Evolutionary conservation across 2,329 filamentous ascomycete genomes (phyloP), one percentile per base, ranked within the genome.

Genomic region (Tolypocladium tundrense): DNA sequence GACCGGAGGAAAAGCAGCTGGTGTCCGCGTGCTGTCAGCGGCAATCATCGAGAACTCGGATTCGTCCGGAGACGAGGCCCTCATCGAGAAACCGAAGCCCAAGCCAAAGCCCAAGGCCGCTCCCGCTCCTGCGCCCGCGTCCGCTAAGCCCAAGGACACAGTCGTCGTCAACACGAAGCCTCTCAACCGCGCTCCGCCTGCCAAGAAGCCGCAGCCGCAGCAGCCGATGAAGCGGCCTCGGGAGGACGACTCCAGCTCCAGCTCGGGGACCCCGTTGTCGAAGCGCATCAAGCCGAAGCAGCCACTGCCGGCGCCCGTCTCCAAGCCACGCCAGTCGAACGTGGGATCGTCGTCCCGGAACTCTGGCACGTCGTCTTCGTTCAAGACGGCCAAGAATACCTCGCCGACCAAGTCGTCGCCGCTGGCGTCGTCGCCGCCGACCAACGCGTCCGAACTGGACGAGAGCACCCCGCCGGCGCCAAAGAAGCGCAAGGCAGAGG

Each of bases 401-500:
- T 85, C 82, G 8, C 83, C 82, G 0, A 75, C 76, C 55, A 87
- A 87, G 67, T 86, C 84, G 2, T 87, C 84, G 11, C 84, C 84
- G 4, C 73, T 87, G 21, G 83, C 83, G n/a, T 83, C 83, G 1
- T 86, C 84, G 8, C 83, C 84, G 14, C 84, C 84, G 0, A 86
- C 84, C 9, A 87, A 86, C 61, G 84, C 83, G 1, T 86, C 83
- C 1, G 84, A 87, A 58, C 70, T 86, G 42, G 83, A 85, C 37
- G 73, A 78, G 62, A 63, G 73, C 51, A 61, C 68, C 54, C 60
- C 67, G n/a, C 65, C 63, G 5, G 57, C 64, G 14, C 61, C 63
- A 19, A 77, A 76, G 69, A 81, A 81, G 68, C 77, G 78, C 57
- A 79, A 76, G 64, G 67, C 67, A 27, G 67, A 69, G 41, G 53